phyloP scores from a whole-genome alignment of 805 yeast genomes.

The Tetrapisispora pingtungensis region DNA sequence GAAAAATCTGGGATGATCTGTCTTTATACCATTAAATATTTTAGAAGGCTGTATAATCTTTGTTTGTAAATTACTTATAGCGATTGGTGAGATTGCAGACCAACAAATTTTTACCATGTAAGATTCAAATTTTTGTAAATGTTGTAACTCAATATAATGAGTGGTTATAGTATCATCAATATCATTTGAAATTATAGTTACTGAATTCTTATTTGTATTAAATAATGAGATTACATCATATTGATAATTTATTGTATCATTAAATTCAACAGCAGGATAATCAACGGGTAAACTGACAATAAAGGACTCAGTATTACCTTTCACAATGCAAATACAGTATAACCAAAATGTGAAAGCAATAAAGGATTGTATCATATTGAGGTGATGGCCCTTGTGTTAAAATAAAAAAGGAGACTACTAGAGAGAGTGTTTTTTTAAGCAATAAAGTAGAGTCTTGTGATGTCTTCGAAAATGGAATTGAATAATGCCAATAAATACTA shows the following conservation, averaged over 20 bases:
- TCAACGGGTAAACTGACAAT: slow-evolving; percentile 2
- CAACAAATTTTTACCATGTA: slow-evolving; percentile 24
- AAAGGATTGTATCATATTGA: background rate
- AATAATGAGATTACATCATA: background rate
- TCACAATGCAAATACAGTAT: background rate
- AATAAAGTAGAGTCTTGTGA: no score
- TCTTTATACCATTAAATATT: background rate
- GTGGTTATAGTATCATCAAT: background rate
- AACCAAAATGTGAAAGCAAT: background rate
- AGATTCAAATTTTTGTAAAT: slow-evolving; percentile 9
- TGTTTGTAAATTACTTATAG: slow-evolving; percentile 8
- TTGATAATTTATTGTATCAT: background rate
- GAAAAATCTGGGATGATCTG: slow-evolving; percentile 10
- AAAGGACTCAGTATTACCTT: slow-evolving; percentile 6
- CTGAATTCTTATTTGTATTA: background rate
- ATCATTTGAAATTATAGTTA: background rate
- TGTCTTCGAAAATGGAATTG: no score
- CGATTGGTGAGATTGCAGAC: slow-evolving; percentile 25
- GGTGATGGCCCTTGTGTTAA: no score
- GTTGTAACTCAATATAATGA: slow-evolving; percentile 9
- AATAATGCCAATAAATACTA: no score
- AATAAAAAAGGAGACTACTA: no score
- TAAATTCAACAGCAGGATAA: background rate
- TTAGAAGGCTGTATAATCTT: background rate
- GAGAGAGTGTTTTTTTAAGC: no score